Conservation (phyloP, 31 red algal genomes). For the Bonnemaisonia californica region DNA sequence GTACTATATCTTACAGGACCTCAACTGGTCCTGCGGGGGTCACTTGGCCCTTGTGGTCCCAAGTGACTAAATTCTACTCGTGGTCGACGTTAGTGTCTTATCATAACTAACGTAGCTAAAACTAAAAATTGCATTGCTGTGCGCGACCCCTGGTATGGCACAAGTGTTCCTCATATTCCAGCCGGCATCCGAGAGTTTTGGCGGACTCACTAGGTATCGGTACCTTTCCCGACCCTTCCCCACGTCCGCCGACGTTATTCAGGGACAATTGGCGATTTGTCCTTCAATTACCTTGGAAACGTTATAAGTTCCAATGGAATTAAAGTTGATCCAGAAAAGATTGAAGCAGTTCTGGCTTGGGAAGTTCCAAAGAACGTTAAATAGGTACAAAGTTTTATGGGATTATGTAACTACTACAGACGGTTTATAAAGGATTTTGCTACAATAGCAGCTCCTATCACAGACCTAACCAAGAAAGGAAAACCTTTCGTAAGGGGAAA, state of each 20-base stretch:
- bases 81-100: too few species aligned
- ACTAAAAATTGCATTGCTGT: too few species aligned
- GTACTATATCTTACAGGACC: too few species aligned
- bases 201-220: too few species aligned
- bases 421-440: slow-evolving; percentile 49
- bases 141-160: too few species aligned
- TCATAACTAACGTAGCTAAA: too few species aligned
- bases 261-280: too few species aligned
- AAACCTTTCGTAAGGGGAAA: slow-evolving; percentile 1
- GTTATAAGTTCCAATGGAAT: neutral
- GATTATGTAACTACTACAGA: slow-evolving; percentile 53
- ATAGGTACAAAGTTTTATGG: slow-evolving; percentile 37
- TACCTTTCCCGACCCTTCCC: too few species aligned
- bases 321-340: slow-evolving; percentile 16
- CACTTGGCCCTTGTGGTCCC: too few species aligned
- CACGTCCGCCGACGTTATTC: too few species aligned
- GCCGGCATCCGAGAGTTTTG: slow-evolving; percentile 14
- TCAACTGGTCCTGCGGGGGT: too few species aligned
- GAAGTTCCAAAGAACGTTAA: slow-evolving; percentile 12
- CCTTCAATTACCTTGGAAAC: slow-evolving; percentile 30
- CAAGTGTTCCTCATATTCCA: slow-evolving; percentile 35
- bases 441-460: slow-evolving; percentile 20
- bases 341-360: slow-evolving; percentile 25
- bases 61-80: too few species aligned
- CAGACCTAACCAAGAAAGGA: slow-evolving; percentile 23